Percentiles rank a stretch among this genome's conserved stretches.
phyloP scores from a whole-genome alignment of 2,329 filamentous ascomycete species.

The Aulographum hederae region DNA sequence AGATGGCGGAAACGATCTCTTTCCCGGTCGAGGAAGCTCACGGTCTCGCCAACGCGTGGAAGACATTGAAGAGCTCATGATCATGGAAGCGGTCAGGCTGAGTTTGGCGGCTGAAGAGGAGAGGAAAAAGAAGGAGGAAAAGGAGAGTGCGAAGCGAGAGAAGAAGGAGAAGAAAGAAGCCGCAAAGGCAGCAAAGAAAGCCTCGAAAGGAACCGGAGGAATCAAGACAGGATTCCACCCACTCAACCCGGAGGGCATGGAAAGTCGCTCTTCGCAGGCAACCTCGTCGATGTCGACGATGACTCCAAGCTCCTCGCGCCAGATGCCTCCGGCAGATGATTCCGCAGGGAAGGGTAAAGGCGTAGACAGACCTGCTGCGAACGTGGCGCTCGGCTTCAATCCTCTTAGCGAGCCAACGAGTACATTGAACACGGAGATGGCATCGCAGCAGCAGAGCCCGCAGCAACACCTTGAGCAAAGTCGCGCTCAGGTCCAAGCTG shows the following conservation, averaged over 20 bases:
- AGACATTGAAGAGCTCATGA: conserved; percentile 94
- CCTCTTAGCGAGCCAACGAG: conserved; percentile 23
- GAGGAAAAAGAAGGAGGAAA: conserved; percentile 68
- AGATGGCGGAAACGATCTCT: conserved; percentile 3
- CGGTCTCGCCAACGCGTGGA: conserved; percentile 52
- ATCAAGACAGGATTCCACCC: conserved; percentile 32
- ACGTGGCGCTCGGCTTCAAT: conserved; percentile 17
- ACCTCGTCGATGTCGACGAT: conserved; percentile 35
- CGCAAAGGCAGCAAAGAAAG: conserved; percentile 44
- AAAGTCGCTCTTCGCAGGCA: conserved; percentile 22
- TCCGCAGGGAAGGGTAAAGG: conserved; percentile 28
- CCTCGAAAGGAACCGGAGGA: conserved; percentile 49
- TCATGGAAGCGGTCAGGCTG: conserved; percentile 85
- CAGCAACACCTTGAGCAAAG: conserved; percentile 28
- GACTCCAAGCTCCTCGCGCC: conserved; percentile 44
- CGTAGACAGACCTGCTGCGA: conserved; percentile 20
- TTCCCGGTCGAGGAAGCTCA: not conserved
- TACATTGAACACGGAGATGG: conserved; percentile 17
- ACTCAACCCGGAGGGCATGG: conserved; percentile 13
- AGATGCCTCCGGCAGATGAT: conserved; percentile 14
- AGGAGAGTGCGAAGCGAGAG: conserved; percentile 61
- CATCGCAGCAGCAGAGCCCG: too few species aligned
- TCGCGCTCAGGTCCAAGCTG: conserved; percentile 21
- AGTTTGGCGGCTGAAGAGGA: conserved; percentile 90
- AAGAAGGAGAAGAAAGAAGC: conserved; percentile 74